A percentile compares a stretch with the other conserved stretches of the same genome.
These are phyloP conservation scores for Ceratonia siliqua DNA, from an alignment of 306 rosid species.

Conservation along the genomic window DNA sequence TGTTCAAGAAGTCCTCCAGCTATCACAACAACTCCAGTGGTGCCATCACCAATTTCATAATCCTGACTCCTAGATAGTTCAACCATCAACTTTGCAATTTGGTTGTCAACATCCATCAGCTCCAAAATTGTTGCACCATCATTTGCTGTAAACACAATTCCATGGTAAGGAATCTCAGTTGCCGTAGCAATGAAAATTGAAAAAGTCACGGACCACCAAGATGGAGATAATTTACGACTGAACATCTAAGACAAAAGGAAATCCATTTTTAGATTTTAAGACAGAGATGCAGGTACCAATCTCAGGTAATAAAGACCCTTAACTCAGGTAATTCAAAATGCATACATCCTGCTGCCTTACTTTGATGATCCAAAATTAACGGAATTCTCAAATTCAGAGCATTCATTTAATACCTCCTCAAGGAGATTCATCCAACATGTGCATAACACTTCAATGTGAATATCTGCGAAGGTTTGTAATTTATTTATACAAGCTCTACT, in stretches of 20 bases:
- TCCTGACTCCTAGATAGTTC: constrained; percentile 95
- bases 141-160: constrained; percentile 54
- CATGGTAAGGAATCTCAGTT: neutral
- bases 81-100: constrained; percentile 96
- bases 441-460: neutral
- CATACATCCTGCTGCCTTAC: neutral
- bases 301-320: neutral
- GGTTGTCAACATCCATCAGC: constrained; percentile 97
- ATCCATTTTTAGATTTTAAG: neutral
- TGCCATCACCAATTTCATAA: constrained; percentile 97
- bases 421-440: neutral
- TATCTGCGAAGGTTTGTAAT: neutral
- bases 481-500: neutral
- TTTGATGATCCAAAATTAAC: neutral
- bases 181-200: neutral
- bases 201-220: neutral
- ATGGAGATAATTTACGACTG: neutral
- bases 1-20: constrained; percentile 95
- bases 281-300: neutral
- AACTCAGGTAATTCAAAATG: neutral
- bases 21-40: constrained; percentile 96
- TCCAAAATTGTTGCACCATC: constrained; percentile 98
- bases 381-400: neutral
- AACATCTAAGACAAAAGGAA: neutral
- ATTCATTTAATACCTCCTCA: neutral